These are phyloP conservation scores for Rhododendron henanense DNA, from an alignment of 148 eudicot species.

Conservation along the genomic window DNA sequence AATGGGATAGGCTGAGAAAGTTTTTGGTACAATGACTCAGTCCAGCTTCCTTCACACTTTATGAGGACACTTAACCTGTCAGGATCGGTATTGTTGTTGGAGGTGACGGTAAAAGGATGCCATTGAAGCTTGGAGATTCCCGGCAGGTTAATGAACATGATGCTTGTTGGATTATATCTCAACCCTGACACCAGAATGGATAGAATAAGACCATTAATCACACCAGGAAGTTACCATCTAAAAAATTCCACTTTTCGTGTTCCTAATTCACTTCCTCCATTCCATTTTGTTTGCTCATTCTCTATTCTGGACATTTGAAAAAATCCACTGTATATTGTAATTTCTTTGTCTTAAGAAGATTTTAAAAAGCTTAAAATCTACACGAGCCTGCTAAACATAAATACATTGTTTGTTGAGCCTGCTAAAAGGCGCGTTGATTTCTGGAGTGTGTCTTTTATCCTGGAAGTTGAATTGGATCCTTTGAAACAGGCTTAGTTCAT, in stretches of 20 bases:
- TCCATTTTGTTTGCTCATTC: background rate
- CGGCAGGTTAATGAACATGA: conserved; percentile 55
- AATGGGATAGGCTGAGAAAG: conserved; percentile 28
- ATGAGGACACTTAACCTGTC: conserved; percentile 63
- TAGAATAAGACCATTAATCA: background rate
- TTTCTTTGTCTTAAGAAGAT: background rate
- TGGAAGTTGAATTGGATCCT: background rate
- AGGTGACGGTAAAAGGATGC: conserved; percentile 78
- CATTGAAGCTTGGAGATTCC: conserved; percentile 70
- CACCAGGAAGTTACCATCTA: background rate
- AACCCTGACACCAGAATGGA: conserved; percentile 28
- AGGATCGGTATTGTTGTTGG: conserved; percentile 49
- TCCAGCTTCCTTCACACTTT: conserved; percentile 72
- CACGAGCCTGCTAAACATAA: background rate
- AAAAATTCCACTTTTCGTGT: background rate
- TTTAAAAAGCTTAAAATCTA: background rate
- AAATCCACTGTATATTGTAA: background rate
- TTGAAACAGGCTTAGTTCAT: background rate
- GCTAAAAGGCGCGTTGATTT: background rate
- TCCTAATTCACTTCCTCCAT: background rate
- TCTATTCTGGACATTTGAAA: background rate
- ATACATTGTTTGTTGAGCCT: background rate
- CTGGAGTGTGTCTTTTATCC: background rate
- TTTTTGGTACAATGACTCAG: conserved; percentile 37
- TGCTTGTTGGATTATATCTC: conserved; percentile 63